phyloP scores from a whole-genome alignment of 495 filamentous ascomycete genomes.

The Aspergillus incahuasiensis region DNA sequence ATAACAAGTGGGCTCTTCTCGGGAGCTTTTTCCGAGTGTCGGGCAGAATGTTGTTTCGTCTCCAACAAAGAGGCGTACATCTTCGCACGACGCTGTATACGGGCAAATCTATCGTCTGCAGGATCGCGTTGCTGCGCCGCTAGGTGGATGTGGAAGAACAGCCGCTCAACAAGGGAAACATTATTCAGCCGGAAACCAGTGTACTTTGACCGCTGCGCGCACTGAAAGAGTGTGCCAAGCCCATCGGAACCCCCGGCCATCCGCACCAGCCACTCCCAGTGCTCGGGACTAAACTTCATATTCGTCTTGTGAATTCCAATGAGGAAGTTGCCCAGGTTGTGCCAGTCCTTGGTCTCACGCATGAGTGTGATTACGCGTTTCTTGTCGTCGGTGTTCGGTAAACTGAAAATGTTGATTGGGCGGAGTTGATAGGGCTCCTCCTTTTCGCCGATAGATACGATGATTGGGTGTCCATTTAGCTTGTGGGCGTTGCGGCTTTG shows the following conservation, averaged over 20 bases:
- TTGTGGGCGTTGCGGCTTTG: slow-evolving; percentile 42
- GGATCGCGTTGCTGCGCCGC: slow-evolving; percentile 42
- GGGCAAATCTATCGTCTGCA: slow-evolving; percentile 30
- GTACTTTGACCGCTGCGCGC: slow-evolving; percentile 37
- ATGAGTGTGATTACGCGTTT: slow-evolving; percentile 40
- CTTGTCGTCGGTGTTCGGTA: slow-evolving; percentile 36
- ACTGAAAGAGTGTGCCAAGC: slow-evolving; percentile 49
- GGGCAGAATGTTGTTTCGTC: slow-evolving; percentile 33
- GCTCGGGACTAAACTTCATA: slow-evolving; percentile 22
- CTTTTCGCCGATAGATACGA: slow-evolving; percentile 51
- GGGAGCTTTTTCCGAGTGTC: slow-evolving; percentile 22
- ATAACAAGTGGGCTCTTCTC: slow-evolving; percentile 37
- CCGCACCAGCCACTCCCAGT: slow-evolving; percentile 40
- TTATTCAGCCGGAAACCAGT: slow-evolving; percentile 50
- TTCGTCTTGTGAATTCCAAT: slow-evolving; percentile 48
- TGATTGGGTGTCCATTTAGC: slow-evolving; percentile 56
- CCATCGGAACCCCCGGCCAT: slow-evolving; percentile 32
- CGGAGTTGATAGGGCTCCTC: slow-evolving; percentile 50
- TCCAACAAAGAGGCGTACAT: slow-evolving; percentile 50
- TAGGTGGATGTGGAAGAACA: slow-evolving; percentile 50
- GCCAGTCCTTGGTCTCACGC: slow-evolving; percentile 52
- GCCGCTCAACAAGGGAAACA: slow-evolving; percentile 33
- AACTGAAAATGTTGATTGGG: slow-evolving; percentile 37
- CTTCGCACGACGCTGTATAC: too few relatives aligned
- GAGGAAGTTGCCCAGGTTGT: slow-evolving; percentile 55